These are phyloP conservation scores for Blastocystis sp. DNA, from an alignment of 352 stramenopile species.

Conservation along the genomic window DNA sequence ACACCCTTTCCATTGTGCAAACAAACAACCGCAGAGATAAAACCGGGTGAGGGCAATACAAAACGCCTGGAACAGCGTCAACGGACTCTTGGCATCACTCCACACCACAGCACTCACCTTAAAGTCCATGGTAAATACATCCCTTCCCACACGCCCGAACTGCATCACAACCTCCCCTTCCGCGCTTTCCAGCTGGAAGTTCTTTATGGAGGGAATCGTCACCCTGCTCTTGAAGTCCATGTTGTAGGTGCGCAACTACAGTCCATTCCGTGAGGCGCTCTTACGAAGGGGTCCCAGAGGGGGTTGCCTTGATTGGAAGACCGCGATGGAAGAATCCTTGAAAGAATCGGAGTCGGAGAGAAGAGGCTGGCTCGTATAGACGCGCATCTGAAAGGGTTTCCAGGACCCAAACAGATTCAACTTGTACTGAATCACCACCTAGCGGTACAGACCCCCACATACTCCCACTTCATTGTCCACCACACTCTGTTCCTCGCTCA, in stretches of 20 bases:
- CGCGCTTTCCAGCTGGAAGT: conserved; percentile 70
- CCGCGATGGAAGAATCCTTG: conserved; percentile 7
- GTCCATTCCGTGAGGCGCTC: background rate
- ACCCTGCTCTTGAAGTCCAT: conserved; percentile 70
- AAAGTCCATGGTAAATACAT: conserved; percentile 71
- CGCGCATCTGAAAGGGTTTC: conserved; percentile 59
- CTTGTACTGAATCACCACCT: conserved; percentile 52
- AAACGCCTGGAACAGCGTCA: conserved; percentile 60
- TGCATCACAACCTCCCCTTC: conserved; percentile 69
- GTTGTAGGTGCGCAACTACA: conserved; percentile 60
- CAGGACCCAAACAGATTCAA: conserved; percentile 44
- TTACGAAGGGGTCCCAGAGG: conserved; percentile 65
- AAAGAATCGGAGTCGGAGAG: background rate
- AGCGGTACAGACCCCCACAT: background rate
- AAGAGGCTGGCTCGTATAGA: conserved; percentile 9
- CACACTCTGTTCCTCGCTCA: background rate
- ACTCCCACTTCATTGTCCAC: conserved; percentile 34
- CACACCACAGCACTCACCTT: background rate
- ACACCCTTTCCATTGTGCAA: too few species aligned
- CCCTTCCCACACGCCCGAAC: conserved; percentile 71
- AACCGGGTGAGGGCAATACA: conserved; percentile 59
- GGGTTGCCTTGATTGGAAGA: conserved; percentile 33
- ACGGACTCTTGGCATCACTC: conserved; percentile 15
- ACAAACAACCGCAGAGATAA: background rate
- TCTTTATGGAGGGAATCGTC: conserved; percentile 72